Evolutionary conservation across 208 protist species (phyloP).

Genomic region (Leishmania tropica): DNA sequence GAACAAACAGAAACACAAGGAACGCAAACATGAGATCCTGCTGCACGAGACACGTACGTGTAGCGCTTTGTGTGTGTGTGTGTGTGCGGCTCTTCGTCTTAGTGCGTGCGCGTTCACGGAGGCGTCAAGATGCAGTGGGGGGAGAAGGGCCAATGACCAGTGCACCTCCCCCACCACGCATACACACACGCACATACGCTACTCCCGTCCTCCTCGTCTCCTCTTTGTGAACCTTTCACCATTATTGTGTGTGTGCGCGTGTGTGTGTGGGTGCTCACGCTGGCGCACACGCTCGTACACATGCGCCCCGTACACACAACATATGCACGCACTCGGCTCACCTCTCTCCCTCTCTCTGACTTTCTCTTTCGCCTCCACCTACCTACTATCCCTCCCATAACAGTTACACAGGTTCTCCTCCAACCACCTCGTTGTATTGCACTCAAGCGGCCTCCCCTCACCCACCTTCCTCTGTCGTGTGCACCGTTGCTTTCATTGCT

Average conservation of each 20-base stretch:
- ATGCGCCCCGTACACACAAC: background rate
- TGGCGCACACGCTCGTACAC: background rate
- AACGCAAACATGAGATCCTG: background rate
- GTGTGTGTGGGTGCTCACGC: background rate
- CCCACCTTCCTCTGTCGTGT: background rate
- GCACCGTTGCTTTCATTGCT: background rate
- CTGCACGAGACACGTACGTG: background rate
- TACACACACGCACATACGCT: no score
- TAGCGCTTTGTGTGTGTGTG: background rate
- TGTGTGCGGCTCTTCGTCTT: background rate
- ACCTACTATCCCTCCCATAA: background rate
- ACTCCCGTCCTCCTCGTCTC: background rate
- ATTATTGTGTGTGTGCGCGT: background rate
- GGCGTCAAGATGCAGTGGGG: background rate
- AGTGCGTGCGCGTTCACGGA: background rate
- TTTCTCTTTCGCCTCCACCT: background rate
- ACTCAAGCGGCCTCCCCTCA: background rate
- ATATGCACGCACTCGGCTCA: background rate
- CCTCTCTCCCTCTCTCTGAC: slow-evolving; percentile 1
- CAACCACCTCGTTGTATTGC: background rate
- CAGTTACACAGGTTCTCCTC: background rate
- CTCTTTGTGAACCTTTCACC: background rate
- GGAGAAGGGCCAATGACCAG: background rate
- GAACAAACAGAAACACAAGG: background rate
- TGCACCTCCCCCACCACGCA: background rate